Conservation (phyloP, 306 rosid genomes). For the Sphenostylis stenocarpa region DNA sequence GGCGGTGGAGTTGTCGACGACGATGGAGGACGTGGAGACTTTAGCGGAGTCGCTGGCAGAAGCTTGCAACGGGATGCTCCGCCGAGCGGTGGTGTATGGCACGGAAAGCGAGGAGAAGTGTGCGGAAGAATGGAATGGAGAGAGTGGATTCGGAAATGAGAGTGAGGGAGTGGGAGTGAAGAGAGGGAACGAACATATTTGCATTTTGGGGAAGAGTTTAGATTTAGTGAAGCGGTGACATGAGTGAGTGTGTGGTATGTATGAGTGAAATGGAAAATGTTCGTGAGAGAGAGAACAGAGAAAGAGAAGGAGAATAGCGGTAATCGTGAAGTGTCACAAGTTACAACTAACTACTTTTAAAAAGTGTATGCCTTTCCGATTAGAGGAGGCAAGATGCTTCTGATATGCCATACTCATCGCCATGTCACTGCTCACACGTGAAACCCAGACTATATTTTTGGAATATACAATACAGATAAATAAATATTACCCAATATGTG, state of each 20-base stretch:
- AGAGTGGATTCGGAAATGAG: background rate
- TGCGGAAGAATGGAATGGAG: slow-evolving; percentile 26
- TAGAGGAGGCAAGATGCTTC: background rate
- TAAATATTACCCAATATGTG: too few relatives aligned
- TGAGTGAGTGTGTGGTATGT: background rate
- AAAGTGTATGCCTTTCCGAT: background rate
- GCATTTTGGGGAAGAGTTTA: slow-evolving; percentile 37
- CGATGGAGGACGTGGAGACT: slow-evolving; percentile 40
- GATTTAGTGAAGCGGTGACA: background rate
- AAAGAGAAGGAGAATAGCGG: slow-evolving; percentile 16
- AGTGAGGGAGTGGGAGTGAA: slow-evolving; percentile 22
- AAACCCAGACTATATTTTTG: background rate
- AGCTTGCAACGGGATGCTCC: slow-evolving; percentile 19
- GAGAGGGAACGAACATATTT: slow-evolving; percentile 38
- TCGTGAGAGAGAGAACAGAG: too few relatives aligned
- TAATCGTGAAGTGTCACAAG: background rate
- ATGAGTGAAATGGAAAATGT: background rate
- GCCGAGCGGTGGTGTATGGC: background rate
- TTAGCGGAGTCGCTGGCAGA: slow-evolving; percentile 35
- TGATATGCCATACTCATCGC: background rate
- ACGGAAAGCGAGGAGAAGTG: slow-evolving; percentile 16
- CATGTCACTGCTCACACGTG: background rate
- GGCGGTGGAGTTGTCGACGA: slow-evolving; percentile 43
- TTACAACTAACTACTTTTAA: slow-evolving; percentile 7
- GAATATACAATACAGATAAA: background rate